Percentiles rank a stretch among this genome's conserved stretches.
Conservation (phyloP, 208 protist genomes). For the Acanthamoeba sp. region DNA sequence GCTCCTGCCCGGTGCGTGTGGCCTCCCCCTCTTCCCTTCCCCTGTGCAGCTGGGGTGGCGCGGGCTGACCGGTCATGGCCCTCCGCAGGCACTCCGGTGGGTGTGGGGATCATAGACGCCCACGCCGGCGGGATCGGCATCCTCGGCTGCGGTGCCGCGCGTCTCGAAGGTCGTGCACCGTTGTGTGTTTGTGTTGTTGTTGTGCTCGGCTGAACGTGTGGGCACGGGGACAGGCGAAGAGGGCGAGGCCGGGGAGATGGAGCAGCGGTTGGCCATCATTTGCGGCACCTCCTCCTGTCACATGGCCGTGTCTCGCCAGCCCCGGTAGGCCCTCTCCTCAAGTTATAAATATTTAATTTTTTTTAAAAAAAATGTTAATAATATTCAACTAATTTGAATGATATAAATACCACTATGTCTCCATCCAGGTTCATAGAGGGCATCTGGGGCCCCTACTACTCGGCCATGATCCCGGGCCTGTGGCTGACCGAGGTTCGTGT, state of each 20-base stretch:
- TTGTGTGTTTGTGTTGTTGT: too few relatives aligned
- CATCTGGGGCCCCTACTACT: conserved; percentile 56
- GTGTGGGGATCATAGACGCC: conserved; percentile 33
- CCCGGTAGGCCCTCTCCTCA: not conserved
- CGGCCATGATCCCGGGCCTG: conserved; percentile 31
- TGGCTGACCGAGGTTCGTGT: conserved; percentile 22
- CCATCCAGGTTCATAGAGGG: conserved; percentile 33
- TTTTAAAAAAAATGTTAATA: too few relatives aligned
- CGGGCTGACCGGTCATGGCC: too few relatives aligned
- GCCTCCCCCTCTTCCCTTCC: not conserved
- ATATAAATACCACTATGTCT: too few relatives aligned
- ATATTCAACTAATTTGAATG: too few relatives aligned
- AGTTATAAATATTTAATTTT: not conserved
- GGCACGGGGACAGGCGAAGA: not conserved
- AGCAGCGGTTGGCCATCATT: not conserved
- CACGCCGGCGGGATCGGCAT: conserved; percentile 33
- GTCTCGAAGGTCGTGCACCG: not conserved
- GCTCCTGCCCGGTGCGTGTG: not conserved
- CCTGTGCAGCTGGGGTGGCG: too few relatives aligned
- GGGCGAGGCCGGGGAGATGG: not conserved
- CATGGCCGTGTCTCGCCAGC: conserved; percentile 16
- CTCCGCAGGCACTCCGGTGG: not conserved
- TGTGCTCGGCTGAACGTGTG: not conserved
- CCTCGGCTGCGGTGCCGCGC: not conserved
- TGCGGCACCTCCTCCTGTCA: conserved; percentile 13